Base-by-base conservation (phyloP, 2,329 filamentous ascomycete genomes). In the Fusarium avenaceum region DNA sequence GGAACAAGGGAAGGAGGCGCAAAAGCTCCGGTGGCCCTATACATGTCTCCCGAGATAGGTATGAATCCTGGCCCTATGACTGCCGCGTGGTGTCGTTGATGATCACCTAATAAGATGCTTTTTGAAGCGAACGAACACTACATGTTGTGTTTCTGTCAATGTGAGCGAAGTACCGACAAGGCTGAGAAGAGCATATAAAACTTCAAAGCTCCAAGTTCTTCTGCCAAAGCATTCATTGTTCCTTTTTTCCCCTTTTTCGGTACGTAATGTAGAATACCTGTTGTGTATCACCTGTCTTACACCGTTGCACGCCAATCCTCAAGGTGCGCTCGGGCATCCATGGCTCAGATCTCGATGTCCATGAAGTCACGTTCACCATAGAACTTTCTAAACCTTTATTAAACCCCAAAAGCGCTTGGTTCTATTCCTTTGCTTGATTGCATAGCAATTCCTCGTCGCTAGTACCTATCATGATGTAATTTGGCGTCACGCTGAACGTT, bases 391-490 rank as follows among this genome's bases (percentile, higher is more conserved):
- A 55, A 2, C n/a, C 51, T 33, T 53, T 33, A 48, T 43, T 26
- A 4, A 48, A 60, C 24, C n/a, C 11, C 17, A 39, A 49, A 35
- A n/a, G 35, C 32, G 43, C 17, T 49, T 56, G 28, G n/a, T 53
- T 56, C 35, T 46, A 15, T 49, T 53, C 11, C 7, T 58, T 52
- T 46, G 45, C 61, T 50, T 43, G 32, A 22, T 52, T 55, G 19
- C 17, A 28, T 32, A 35, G 50, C 15, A 7, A 52, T 45, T 30
- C 44, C 45, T 54, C 63, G 39, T 55, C 33, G 32, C 33, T 44
- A 53, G 19, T 40, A 40, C 59, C 48, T 61, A 33, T 42, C 48
- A 70, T 70, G 67, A 70, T 70, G 67, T 70, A 70, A 70, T 70
- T 44, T 20, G 52, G 67, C 68, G 67, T 70, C 67, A 70, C 70